These are phyloP conservation scores for Aspergillus fischeri DNA, from an alignment of 2,329 filamentous ascomycete species.

Conservation along the genomic window DNA sequence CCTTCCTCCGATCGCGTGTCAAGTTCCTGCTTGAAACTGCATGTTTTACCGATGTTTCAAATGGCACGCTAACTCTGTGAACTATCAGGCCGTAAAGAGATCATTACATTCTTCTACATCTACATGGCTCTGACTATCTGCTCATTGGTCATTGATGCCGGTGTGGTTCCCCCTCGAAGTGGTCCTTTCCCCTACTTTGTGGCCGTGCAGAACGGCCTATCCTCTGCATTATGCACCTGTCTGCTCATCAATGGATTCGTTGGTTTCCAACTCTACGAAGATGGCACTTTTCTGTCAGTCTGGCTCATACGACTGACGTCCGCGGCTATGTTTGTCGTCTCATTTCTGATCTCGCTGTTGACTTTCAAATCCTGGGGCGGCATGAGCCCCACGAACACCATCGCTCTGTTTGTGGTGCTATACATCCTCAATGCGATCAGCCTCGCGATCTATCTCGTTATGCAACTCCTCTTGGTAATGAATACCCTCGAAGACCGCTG, in stretches of 20 bases:
- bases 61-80: constrained; percentile 1
- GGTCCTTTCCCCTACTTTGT: constrained; percentile 85
- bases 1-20: neutral
- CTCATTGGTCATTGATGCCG: constrained; percentile 87
- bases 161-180: constrained; percentile 81
- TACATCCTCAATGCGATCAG: constrained; percentile 89
- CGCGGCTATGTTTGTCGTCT: constrained; percentile 75
- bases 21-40: neutral
- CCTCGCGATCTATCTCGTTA: constrained; percentile 75
- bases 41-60: neutral
- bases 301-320: constrained; percentile 85
- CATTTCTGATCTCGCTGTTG: constrained; percentile 79
- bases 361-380: constrained; percentile 93
- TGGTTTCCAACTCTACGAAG: constrained; percentile 96
- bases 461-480: constrained; percentile 83
- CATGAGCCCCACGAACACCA: constrained; percentile 75
- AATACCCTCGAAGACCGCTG: constrained; percentile 92
- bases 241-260: constrained; percentile 97
- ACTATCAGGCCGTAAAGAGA: constrained; percentile 59
- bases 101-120: constrained; percentile 92
- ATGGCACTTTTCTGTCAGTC: constrained; percentile 86
- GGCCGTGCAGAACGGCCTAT: constrained; percentile 77
- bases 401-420: constrained; percentile 84
- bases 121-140: constrained; percentile 87
- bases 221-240: constrained; percentile 81